Percentiles rank a stretch among this genome's conserved stretches.
phyloP scores from a whole-genome alignment of 1,284 basidiomycete genomes.

The Leccinum subfulvum region DNA sequence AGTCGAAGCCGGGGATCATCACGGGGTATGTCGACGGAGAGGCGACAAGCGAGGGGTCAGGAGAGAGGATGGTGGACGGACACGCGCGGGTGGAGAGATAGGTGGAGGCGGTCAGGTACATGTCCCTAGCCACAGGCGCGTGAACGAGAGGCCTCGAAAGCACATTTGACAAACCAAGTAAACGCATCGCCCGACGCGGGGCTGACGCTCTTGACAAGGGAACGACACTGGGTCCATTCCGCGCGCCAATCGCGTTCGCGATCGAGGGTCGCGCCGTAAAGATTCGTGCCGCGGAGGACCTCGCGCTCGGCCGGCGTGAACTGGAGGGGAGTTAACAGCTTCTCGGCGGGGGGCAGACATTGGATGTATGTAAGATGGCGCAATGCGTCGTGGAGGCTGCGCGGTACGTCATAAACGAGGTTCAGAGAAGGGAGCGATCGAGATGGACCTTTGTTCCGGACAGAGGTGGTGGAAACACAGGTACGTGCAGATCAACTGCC shows the following conservation, averaged over 20 bases:
- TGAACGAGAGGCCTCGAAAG: too few relatives aligned
- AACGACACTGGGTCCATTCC: constrained; percentile 58
- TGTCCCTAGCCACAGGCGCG: too few relatives aligned
- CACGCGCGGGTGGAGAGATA: too few relatives aligned
- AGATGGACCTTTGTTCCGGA: constrained; percentile 27
- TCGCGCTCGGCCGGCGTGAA: constrained; percentile 65
- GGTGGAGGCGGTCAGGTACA: too few relatives aligned
- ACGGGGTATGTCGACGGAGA: constrained; percentile 65
- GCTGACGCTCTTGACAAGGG: constrained; percentile 16
- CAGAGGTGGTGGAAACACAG: constrained; percentile 71
- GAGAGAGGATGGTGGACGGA: too few relatives aligned
- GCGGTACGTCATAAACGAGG: constrained; percentile 29
- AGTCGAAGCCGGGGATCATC: constrained; percentile 82
- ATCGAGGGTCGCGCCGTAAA: constrained; percentile 71
- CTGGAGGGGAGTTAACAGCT: constrained; percentile 74
- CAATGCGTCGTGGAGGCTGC: constrained; percentile 33
- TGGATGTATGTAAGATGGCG: constrained; percentile 64
- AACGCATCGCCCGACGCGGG: too few relatives aligned
- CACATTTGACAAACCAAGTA: too few relatives aligned
- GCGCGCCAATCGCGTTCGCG: constrained; percentile 55
- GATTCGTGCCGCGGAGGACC: constrained; percentile 71
- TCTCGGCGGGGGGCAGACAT: constrained; percentile 56
- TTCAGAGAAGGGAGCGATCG: constrained; percentile 10
- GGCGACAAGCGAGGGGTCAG: constrained; percentile 48
- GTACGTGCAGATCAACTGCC: constrained; percentile 73